Percentiles rank a stretch among this genome's conserved stretches.
Conservation (phyloP, 768 basidiomycete species). For the Saitozyma podzolica region DNA sequence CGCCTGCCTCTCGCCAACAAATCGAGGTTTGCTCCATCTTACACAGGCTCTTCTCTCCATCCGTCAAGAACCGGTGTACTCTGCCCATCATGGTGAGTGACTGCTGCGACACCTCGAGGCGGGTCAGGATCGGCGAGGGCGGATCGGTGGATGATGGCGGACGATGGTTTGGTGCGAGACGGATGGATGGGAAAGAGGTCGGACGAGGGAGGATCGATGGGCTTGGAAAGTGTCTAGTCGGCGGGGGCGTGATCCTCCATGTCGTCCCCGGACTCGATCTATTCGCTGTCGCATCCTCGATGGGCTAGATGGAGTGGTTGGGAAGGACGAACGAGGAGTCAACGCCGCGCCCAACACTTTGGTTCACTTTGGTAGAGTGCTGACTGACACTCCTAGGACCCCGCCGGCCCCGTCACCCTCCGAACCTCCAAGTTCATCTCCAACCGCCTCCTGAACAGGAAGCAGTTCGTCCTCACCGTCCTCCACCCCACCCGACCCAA, state of each 20-base stretch:
- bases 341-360: not conserved
- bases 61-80: conserved; percentile 24
- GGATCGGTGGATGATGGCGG: not conserved
- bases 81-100: conserved; percentile 50
- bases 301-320: not conserved
- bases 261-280: not conserved
- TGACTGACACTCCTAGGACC: conserved; percentile 35
- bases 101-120: conserved; percentile 2
- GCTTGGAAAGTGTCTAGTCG: not conserved
- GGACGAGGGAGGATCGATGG: not conserved
- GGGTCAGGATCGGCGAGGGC: not conserved
- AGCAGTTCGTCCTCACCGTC: conserved; percentile 79
- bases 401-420: conserved; percentile 77
- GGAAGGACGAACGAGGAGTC: conserved; percentile 2
- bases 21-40: not conserved
- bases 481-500: conserved; percentile 89
- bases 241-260: not conserved
- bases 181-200: not conserved
- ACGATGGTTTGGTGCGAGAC: conserved; percentile 1
- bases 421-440: conserved; percentile 99
- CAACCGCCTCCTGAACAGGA: conserved; percentile 92
- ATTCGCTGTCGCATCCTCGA: too few species aligned
- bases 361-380: not conserved
- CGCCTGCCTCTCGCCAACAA: not conserved
- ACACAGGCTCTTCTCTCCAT: conserved; percentile 4